Percentiles rank a stretch among this genome's conserved stretches.
phyloP scores from a whole-genome alignment of 306 rosid genomes.

The Cicer bijugum region DNA sequence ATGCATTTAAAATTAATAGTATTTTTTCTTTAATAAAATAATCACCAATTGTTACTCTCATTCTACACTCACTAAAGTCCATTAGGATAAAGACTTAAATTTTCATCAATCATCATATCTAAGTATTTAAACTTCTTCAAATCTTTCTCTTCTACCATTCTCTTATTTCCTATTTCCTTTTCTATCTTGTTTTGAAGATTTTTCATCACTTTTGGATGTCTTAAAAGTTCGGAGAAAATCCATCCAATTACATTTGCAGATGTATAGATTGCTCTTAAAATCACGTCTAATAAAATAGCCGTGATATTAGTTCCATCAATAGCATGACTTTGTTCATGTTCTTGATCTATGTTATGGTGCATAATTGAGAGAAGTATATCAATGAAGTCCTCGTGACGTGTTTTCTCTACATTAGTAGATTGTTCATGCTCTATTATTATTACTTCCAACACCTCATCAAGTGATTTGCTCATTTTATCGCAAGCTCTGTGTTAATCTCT shows the following conservation, averaged over 20 bases:
- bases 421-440: slow-evolving; percentile 5
- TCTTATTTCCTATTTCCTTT: not conserved
- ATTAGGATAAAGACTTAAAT: not conserved
- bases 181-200: not conserved
- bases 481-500: slow-evolving; percentile 6
- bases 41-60: not conserved
- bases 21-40: slow-evolving; percentile 3
- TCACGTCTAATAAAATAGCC: not conserved
- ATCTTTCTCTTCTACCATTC: slow-evolving; percentile 5
- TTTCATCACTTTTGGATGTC: not conserved
- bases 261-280: not conserved
- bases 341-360: not conserved
- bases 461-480: not conserved
- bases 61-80: not conserved
- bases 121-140: not conserved
- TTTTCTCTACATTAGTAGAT: not conserved
- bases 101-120: not conserved
- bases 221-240: not conserved
- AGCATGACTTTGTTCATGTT: not conserved
- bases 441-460: not conserved
- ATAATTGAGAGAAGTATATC: slow-evolving; percentile 5
- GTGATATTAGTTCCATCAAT: not conserved
- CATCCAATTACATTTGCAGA: not conserved
- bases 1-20: slow-evolving; percentile 4
- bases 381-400: not conserved